Evolutionary conservation across 2,329 filamentous ascomycete genomes (phyloP), one percentile per base, ranked within the genome.

Genomic region (Botrytis aclada): DNA sequence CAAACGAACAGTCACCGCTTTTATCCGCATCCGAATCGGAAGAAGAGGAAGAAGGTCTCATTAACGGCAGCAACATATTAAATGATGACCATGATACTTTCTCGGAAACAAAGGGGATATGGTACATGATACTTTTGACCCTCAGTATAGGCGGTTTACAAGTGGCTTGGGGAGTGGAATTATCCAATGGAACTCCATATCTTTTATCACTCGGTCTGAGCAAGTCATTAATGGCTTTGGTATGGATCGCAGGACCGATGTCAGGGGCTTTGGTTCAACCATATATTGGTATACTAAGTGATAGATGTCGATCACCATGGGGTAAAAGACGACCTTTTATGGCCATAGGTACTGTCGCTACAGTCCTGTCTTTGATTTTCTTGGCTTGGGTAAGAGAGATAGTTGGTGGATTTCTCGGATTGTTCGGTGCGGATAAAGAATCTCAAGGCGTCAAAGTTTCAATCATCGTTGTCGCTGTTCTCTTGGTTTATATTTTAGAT

Each of bases 141-240:
- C 86, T 98, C 75, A 90, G 93, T 80, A 93, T 97, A 77, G 93
- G 93, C 74, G 95, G 93, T 37, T 85, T 98, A 75, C 95, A 98
- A 83, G 92, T 98, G 77, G 94, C 95, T 41, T 98, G 95, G 95
- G 95, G 95, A 1, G 94, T 97, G 60, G 95, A 98, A 82, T 86
- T 97, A 60, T 97, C 94, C 71, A 95, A 97, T 84, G 95, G 95
- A 78, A 97, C 95, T 70, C 93, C 93, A 9, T 96, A 92, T 80
- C 84, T 96, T 58, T 84, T 95, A 58, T 94, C 93, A 1, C 87
- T 96, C 43, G 93, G 93, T 18, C 86, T 96, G 82, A 94, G 90
- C 86, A 95, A 95, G 84, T 92, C 92, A 54, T 83, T 95, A 61
- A 92, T 95, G 85, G 92, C 93, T 29, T 86, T 95, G 76, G 93